A percentile compares a stretch with the other conserved stretches of the same genome.
Conservation (phyloP, 768 basidiomycete species). For the Hygrophoropsis aurantiaca region DNA sequence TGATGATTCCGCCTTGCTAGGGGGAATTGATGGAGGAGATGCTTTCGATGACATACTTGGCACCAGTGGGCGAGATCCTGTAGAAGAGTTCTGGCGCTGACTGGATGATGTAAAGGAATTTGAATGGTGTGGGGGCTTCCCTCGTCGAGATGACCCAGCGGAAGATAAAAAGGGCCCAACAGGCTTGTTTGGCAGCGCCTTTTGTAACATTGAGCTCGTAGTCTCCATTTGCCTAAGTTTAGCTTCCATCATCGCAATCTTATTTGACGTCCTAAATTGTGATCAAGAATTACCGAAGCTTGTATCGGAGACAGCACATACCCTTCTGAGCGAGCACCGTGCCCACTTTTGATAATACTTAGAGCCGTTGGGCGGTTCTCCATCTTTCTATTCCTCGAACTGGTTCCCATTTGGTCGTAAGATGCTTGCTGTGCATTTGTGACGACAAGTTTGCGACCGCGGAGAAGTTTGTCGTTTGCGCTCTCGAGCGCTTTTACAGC, state of each 20-base stretch:
- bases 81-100: too few relatives aligned
- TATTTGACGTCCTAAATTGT: conserved; percentile 65
- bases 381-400: conserved; percentile 38
- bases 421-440: conserved; percentile 90
- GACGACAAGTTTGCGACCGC: conserved; percentile 88
- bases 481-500: conserved; percentile 73
- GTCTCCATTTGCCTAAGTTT: conserved; percentile 80
- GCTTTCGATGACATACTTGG: too few relatives aligned
- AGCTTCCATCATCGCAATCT: conserved; percentile 96
- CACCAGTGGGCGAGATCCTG: too few relatives aligned
- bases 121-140: too few relatives aligned
- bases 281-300: conserved; percentile 9
- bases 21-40: not conserved
- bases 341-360: conserved; percentile 80
- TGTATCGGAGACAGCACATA: conserved; percentile 3
- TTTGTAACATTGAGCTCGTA: conserved; percentile 12
- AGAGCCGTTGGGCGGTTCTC: conserved; percentile 82
- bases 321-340: conserved; percentile 48
- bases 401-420: conserved; percentile 23
- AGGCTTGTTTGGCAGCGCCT: too few relatives aligned
- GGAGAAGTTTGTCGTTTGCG: conserved; percentile 76
- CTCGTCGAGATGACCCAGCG: too few relatives aligned
- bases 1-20: not conserved
- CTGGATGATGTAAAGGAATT: too few relatives aligned
- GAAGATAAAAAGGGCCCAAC: too few relatives aligned